Evolutionary conservation across 1,139 yeast genomes (phyloP), one percentile per base, ranked within the genome.

Genomic region (Kodamaea plutei): DNA sequence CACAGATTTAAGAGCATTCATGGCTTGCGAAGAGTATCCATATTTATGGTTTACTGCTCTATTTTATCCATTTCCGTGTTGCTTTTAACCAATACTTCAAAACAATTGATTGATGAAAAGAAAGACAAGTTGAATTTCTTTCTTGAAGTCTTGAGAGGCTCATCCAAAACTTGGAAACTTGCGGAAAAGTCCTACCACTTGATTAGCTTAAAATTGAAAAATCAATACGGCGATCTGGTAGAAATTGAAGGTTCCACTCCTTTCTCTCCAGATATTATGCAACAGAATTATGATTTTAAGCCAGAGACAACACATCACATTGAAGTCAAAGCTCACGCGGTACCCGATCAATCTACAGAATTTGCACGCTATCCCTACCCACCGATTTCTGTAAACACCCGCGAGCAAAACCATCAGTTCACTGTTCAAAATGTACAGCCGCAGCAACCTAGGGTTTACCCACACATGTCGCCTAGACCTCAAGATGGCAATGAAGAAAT

Each of bases 91-190:
- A 58, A 59, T 29, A 52, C 59, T 10, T 53, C 51, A 33, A 50
- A 50, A 19, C 55, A 49, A 27, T 39, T 55, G 24, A 47, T 51
- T 9, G 48, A 51, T 9, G 51, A 50, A 45, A 56, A 54, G 31
- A 54, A 52, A 27, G 46, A 52, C 13, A 50, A 58, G 25, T 52
- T 66, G 24, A 54, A 50, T 26, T 68, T 60, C 45, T 70, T 64
- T 40, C 55, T 69, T 56, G 54, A 47, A 29, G 67, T 58, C 8
- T 55, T 59, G 29, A 50, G 52, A 19, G 69, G 61, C 13, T 59
- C 65, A 32, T 67, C 69, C 5, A 56, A 54, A 35, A 69, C 75
- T 1, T 71, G 77, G 77, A 65, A 60, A 28, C 47, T 71, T 37
- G 72, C 75, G 2, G 72, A 67, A 36, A 69, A 67, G 37, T 68